A percentile compares a stretch with the other conserved stretches of the same genome.
These are phyloP conservation scores for Tetrapisispora nanseiensis DNA, from an alignment of 805 yeast species.

Conservation along the genomic window DNA sequence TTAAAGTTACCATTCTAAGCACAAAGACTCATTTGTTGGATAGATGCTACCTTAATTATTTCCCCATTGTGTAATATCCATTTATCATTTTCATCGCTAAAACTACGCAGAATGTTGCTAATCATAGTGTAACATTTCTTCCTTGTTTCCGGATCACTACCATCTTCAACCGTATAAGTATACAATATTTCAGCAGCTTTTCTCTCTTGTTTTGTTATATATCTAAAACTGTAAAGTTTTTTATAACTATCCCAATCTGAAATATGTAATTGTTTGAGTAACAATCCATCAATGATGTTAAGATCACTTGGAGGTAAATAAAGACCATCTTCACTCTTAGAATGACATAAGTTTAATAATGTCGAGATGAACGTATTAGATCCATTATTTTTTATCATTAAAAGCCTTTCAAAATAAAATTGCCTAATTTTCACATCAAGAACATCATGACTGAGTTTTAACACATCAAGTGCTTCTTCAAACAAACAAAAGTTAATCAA, in stretches of 20 bases:
- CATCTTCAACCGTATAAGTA: conserved; percentile 10
- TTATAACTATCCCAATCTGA: conserved; percentile 18
- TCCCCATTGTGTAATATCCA: conserved; percentile 25
- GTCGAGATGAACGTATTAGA: conserved; percentile 16
- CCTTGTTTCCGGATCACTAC: conserved; percentile 7
- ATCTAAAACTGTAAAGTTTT: conserved; percentile 22
- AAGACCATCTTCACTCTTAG: conserved; percentile 4
- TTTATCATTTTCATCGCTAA: conserved; percentile 18
- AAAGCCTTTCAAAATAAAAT: conserved; percentile 13
- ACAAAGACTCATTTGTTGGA: conserved; percentile 11
- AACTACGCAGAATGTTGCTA: conserved; percentile 21
- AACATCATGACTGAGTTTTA: conserved; percentile 20
- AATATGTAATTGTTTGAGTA: conserved; percentile 10
- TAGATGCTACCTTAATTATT: conserved; percentile 21
- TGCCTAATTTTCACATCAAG: conserved; percentile 16
- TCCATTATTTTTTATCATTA: conserved; percentile 10
- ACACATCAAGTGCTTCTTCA: conserved; percentile 25
- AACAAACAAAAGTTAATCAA: conserved; percentile 19
- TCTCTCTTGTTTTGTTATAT: conserved; percentile 21
- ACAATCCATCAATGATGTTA: conserved; percentile 18
- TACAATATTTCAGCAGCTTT: conserved; percentile 25
- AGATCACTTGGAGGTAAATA: conserved; percentile 18
- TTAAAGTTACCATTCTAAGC: background rate
- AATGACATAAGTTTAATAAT: conserved; percentile 13
- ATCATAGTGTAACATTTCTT: conserved; percentile 19